Conservation (phyloP, 352 stramenopile species). For the Blastocystis sp. region DNA sequence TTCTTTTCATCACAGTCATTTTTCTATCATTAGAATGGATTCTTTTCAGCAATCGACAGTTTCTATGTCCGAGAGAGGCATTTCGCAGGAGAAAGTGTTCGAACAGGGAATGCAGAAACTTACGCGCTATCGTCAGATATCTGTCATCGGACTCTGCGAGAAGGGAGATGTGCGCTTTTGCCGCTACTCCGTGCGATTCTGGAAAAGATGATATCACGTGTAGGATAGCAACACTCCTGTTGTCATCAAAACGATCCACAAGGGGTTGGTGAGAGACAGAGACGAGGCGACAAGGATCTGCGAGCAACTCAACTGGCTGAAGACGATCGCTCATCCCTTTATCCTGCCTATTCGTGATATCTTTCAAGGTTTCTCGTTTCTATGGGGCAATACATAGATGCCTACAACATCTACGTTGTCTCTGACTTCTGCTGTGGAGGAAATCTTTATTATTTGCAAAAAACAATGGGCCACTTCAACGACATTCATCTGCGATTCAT, state of each 20-base stretch:
- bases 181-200: background rate
- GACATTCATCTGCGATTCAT: background rate
- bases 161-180: slow-evolving; percentile 34
- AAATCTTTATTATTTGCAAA: background rate
- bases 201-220: background rate
- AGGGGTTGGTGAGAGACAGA: background rate
- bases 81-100: background rate
- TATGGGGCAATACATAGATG: background rate
- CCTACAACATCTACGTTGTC: background rate
- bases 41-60: background rate
- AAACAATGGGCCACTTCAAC: slow-evolving; percentile 1
- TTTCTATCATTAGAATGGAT: background rate
- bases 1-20: background rate
- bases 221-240: slow-evolving; percentile 8
- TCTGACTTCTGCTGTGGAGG: slow-evolving; percentile 24
- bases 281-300: slow-evolving; percentile 2
- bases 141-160: background rate
- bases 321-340: background rate
- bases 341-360: slow-evolving; percentile 14
- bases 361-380: background rate
- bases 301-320: background rate
- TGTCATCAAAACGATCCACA: slow-evolving; percentile 42
- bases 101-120: background rate
- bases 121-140: background rate
- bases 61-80: background rate